phyloP scores from a whole-genome alignment of 768 basidiomycete species.

The Boletellus emodensis region DNA sequence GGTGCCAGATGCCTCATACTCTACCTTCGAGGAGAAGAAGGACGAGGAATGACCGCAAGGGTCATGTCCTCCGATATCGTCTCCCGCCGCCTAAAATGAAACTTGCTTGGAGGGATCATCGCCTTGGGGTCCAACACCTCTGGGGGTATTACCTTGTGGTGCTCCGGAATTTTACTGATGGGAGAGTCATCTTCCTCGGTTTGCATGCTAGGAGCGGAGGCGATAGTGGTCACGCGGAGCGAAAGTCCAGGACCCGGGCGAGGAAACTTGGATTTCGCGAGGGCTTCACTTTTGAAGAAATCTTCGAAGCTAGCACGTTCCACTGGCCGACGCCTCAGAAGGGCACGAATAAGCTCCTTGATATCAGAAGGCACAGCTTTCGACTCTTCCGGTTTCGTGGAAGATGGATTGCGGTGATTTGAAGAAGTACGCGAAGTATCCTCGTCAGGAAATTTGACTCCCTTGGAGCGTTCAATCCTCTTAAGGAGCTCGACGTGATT shows the following conservation, averaged over 20 bases:
- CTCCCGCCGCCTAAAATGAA: slow-evolving; percentile 56
- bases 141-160: slow-evolving; percentile 70
- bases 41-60: not conserved
- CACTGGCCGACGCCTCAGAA: slow-evolving; percentile 78
- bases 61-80: slow-evolving; percentile 11
- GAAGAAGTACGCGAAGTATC: slow-evolving; percentile 48
- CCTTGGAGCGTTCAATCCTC: slow-evolving; percentile 89
- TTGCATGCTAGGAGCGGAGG: slow-evolving; percentile 14
- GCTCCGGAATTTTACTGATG: slow-evolving; percentile 55
- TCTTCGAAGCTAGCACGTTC: slow-evolving; percentile 89
- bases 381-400: slow-evolving; percentile 42
- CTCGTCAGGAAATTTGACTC: slow-evolving; percentile 93
- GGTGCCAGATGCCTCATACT: not conserved
- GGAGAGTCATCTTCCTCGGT: slow-evolving; percentile 30
- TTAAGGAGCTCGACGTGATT: slow-evolving; percentile 95
- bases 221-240: slow-evolving; percentile 8
- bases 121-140: slow-evolving; percentile 77
- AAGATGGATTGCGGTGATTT: slow-evolving; percentile 23
- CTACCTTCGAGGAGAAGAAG: slow-evolving; percentile 21
- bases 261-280: slow-evolving; percentile 75
- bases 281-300: slow-evolving; percentile 80
- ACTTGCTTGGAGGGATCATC: slow-evolving; percentile 80
- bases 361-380: slow-evolving; percentile 71
- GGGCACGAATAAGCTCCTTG: slow-evolving; percentile 79
- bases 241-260: slow-evolving; percentile 35